Evolutionary conservation across 2,329 filamentous ascomycete species (phyloP), one percentile per base, ranked within the genome.

Genomic region (Fusarium udum): DNA sequence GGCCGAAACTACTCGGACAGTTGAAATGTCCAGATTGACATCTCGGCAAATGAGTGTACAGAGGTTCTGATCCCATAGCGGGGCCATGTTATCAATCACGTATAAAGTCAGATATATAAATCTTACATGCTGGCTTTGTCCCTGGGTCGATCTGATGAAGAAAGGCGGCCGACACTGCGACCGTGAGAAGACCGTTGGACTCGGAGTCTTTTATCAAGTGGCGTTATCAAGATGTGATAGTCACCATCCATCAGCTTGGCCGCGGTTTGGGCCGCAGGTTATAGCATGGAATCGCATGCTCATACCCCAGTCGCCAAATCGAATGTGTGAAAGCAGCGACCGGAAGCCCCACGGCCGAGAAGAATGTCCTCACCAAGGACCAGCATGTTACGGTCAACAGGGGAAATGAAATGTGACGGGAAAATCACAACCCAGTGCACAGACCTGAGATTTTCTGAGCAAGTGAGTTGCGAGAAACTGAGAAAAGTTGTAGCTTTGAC

Each of bases 181-280:
- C 62, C 67, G n/a, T n/a, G 37, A 60, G 40, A 48, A 62, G 22
- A 46, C 28, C 32, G 48, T 26, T 42, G 42, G 51, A 60, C 43
- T 58, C 48, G 42, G 58, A 68, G 67, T 45, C 71, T 73, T 71
- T 73, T 46, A 22, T 37, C 49, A 58, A 59, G 72, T 78, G 75
- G 75, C 67, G 74, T 75, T 64, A 62, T 58, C 58, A 51, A 64
- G 64, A 48, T 67, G 64, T 63, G 72, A 66, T 69, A 64, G 55
- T 56, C 66, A 28, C 70, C 65, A 64, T 59, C 69, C 72, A 72
- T 67, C 65, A 72, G 45, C 60, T 24, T 76, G 76, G 76, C 52
- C 75, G 73, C 75, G 39, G 63, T 72, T 75, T 75, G 71, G 76
- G 76, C 69, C 73, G 73, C 75, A 78, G 69, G 43, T 69, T 46